Percentiles rank a stretch among this genome's conserved stretches.
phyloP scores from a whole-genome alignment of 2,329 filamentous ascomycete species.

The Rutstroemia sp. region DNA sequence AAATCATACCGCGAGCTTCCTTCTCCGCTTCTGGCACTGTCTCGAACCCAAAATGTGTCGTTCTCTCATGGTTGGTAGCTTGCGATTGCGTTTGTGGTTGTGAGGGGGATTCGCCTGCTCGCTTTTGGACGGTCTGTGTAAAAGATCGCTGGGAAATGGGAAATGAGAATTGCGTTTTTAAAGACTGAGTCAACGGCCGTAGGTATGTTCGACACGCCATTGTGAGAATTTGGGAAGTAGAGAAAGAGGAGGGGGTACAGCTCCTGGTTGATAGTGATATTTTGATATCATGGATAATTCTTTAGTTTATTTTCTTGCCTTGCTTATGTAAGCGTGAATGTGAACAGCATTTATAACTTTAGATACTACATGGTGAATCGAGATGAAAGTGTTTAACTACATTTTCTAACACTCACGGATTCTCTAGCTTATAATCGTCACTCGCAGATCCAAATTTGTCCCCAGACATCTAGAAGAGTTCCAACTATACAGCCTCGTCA shows the following conservation, averaged over 20 bases:
- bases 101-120: slow-evolving; percentile 7
- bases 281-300: background rate
- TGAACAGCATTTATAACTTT: too few species aligned
- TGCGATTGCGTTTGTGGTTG: slow-evolving; percentile 7
- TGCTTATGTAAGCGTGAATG: background rate
- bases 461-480: too few species aligned
- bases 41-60: slow-evolving; percentile 31
- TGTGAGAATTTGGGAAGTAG: background rate
- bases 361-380: too few species aligned
- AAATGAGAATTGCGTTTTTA: slow-evolving; percentile 14
- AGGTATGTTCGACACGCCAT: slow-evolving; percentile 23
- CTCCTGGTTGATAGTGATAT: too few species aligned
- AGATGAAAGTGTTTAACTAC: too few species aligned
- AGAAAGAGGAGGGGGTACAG: background rate
- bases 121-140: slow-evolving; percentile 7
- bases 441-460: too few species aligned
- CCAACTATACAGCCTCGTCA: background rate
- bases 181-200: slow-evolving; percentile 17
- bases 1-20: slow-evolving; percentile 26
- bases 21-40: slow-evolving; percentile 31
- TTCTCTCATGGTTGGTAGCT: slow-evolving; percentile 24
- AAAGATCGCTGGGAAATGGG: slow-evolving; percentile 3
- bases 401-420: too few species aligned
- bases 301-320: background rate
- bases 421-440: too few species aligned